Conservation (phyloP, 129 eudicot species). For the Smallanthus sonchifolius region DNA sequence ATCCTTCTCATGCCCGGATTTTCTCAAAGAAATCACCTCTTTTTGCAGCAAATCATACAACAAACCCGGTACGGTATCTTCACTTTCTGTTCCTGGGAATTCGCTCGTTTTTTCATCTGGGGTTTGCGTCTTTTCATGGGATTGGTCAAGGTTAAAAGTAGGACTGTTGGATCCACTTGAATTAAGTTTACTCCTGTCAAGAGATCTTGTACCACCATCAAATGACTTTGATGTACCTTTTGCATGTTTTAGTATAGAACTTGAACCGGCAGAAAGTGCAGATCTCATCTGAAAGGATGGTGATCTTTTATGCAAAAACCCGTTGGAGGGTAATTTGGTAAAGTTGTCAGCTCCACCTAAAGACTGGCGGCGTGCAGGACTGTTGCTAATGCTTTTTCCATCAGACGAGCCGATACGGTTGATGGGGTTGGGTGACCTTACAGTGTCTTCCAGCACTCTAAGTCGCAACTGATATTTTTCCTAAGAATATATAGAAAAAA, state of each 20-base stretch:
- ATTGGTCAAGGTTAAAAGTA: constrained; percentile 50
- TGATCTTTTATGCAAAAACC: constrained; percentile 72
- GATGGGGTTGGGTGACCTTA: constrained; percentile 54
- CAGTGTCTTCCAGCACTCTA: constrained; percentile 82
- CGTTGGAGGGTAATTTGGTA: constrained; percentile 71
- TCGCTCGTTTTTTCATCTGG: constrained; percentile 61
- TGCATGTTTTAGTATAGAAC: constrained; percentile 63
- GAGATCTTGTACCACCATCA: constrained; percentile 85
- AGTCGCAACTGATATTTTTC: constrained; percentile 76
- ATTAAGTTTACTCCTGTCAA: constrained; percentile 69
- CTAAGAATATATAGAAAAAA: constrained; percentile 25
- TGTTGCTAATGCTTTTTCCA: constrained; percentile 56
- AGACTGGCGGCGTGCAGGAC: constrained; percentile 76
- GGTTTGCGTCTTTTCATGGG: constrained; percentile 46
- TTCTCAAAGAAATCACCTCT: constrained; percentile 85
- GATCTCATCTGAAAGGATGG: constrained; percentile 79
- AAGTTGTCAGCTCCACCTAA: constrained; percentile 84
- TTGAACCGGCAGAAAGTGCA: constrained; percentile 47
- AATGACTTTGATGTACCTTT: constrained; percentile 92
- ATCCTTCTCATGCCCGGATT: constrained; percentile 84
- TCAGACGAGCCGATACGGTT: constrained; percentile 41
- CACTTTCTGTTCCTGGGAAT: constrained; percentile 44
- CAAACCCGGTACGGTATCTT: constrained; percentile 80
- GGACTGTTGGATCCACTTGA: constrained; percentile 54
- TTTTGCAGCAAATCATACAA: constrained; percentile 84